phyloP scores from a whole-genome alignment of 202 grass and related monocot species.

The Eragrostis tef region DNA sequence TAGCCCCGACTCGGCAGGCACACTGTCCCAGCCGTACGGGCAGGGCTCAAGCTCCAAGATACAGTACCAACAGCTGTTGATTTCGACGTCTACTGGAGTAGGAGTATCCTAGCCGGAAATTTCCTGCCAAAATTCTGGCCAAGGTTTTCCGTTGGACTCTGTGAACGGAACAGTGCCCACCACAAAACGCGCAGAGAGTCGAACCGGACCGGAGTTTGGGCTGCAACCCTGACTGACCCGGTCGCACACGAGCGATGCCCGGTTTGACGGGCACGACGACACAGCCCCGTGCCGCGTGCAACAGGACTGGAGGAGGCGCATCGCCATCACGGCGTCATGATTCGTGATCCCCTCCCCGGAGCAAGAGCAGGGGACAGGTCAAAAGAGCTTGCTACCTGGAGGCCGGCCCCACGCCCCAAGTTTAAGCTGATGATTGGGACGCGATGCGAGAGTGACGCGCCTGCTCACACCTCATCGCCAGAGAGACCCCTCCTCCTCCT shows the following conservation, averaged over 20 bases:
- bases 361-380: constrained; percentile 28
- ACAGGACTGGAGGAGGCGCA: neutral
- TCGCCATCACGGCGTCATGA: constrained; percentile 2
- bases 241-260: neutral
- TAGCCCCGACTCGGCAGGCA: no score
- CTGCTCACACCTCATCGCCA: constrained; percentile 25
- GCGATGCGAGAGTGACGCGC: constrained; percentile 31
- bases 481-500: no score
- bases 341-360: neutral
- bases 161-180: neutral
- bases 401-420: neutral
- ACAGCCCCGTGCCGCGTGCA: neutral
- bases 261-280: constrained; percentile 7
- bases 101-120: no score
- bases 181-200: no score
- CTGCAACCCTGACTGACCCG: neutral
- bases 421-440: constrained; percentile 30
- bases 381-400: constrained; percentile 3
- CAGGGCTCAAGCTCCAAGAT: neutral
- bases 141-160: neutral
- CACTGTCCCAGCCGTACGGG: neutral
- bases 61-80: neutral
- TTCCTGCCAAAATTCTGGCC: neutral
- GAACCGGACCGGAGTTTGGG: neutral
- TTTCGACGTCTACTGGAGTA: neutral